phyloP scores from a whole-genome alignment of 768 basidiomycete species.

The Podaxis carcinomalis region DNA sequence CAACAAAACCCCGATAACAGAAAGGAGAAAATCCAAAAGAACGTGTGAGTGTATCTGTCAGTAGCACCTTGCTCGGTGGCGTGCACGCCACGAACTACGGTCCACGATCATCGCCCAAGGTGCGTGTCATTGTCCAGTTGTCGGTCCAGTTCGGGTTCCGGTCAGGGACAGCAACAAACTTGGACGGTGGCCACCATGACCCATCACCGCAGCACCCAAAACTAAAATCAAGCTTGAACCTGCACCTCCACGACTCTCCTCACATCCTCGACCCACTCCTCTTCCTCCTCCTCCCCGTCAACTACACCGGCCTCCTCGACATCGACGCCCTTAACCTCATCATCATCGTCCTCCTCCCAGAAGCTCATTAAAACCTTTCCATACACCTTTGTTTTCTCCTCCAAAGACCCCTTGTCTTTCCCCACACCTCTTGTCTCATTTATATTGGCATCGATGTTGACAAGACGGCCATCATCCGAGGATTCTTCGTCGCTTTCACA shows the following conservation, averaged over 20 bases:
- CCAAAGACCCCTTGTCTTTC: not conserved
- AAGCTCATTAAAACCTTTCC: conserved; percentile 8
- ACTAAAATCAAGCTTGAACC: conserved; percentile 2
- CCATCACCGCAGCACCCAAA: not conserved
- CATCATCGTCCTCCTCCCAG: not conserved
- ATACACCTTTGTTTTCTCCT: not conserved
- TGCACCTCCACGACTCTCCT: conserved; percentile 3
- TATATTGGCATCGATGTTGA: not conserved
- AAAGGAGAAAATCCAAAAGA: not conserved
- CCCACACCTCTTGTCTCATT: no score
- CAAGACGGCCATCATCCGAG: not conserved
- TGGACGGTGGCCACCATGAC: not conserved
- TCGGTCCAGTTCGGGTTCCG: no score
- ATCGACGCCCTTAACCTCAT: not conserved
- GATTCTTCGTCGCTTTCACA: not conserved
- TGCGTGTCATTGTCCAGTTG: no score
- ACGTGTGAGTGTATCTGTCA: not conserved
- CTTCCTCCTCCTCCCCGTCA: not conserved
- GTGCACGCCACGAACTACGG: not conserved
- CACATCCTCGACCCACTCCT: not conserved
- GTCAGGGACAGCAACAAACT: not conserved
- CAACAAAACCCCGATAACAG: not conserved
- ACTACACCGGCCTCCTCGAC: not conserved
- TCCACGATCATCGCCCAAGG: no score
- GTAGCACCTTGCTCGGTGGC: not conserved